A percentile compares a stretch with the other conserved stretches of the same genome.
phyloP scores from a whole-genome alignment of 2,329 filamentous ascomycete species.

The Aspergillus glaucus region DNA sequence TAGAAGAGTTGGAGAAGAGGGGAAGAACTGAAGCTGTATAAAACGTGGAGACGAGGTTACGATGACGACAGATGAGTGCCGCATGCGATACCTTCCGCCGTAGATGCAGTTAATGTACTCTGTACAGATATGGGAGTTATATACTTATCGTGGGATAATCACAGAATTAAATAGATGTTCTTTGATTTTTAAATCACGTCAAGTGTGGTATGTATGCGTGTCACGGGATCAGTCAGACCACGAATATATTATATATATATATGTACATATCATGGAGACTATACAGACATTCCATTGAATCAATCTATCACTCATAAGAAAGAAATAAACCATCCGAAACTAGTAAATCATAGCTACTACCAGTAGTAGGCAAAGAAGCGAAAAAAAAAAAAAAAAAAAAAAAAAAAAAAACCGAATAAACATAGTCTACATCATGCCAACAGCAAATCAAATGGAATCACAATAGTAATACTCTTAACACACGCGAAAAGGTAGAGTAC shows the following conservation, averaged over 20 bases:
- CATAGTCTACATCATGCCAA: neutral
- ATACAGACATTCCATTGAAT: neutral
- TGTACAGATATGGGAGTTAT: neutral
- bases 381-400: neutral
- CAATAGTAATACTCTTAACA: too few species aligned
- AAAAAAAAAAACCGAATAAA: neutral
- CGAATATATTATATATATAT: too few species aligned
- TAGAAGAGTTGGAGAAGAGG: neutral
- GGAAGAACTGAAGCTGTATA: neutral
- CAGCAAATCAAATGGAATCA: constrained; percentile 1
- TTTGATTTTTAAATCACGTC: neutral
- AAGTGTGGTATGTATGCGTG: neutral
- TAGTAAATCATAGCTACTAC: neutral
- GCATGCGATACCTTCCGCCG: neutral
- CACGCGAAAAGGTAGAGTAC: neutral
- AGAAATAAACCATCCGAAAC: neutral
- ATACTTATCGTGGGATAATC: neutral
- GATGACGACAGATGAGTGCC: neutral
- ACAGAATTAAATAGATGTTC: neutral
- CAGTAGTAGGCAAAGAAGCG: neutral
- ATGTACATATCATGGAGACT: too few species aligned
- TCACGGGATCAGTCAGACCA: neutral
- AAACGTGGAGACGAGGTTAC: neutral
- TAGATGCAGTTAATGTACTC: neutral
- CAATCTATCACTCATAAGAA: neutral